Evolutionary conservation across 2,329 filamentous ascomycete genomes (phyloP).

Genomic region (Sporothrix sp.): DNA sequence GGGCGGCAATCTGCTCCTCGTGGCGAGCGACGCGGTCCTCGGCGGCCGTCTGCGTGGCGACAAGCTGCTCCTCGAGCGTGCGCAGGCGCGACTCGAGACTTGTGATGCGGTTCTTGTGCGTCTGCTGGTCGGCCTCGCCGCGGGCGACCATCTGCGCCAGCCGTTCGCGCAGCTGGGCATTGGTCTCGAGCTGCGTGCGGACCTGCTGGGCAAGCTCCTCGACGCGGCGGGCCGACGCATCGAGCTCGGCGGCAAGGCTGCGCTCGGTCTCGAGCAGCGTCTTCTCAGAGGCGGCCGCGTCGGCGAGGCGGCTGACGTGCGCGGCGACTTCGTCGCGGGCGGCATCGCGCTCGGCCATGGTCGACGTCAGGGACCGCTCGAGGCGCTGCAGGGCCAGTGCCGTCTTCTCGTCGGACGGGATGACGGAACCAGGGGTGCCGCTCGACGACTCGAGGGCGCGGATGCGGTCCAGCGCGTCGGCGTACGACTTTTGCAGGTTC

Average conservation of each 20-base stretch:
- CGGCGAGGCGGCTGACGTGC: conserved; percentile 52
- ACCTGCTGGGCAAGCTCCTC: conserved; percentile 74
- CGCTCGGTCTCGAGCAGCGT: conserved; percentile 49
- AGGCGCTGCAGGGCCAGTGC: conserved; percentile 53
- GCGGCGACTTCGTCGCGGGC: conserved; percentile 54
- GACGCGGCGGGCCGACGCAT: conserved; percentile 59
- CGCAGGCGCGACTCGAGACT: conserved; percentile 73
- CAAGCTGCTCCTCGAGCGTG: conserved; percentile 71
- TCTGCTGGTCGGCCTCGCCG: conserved; percentile 73
- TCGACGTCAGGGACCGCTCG: conserved; percentile 57
- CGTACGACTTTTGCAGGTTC: conserved; percentile 64
- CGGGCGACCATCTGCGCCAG: conserved; percentile 71
- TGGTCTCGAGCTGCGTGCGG: conserved; percentile 67
- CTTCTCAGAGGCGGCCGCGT: conserved; percentile 47
- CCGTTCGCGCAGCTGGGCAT: conserved; percentile 63
- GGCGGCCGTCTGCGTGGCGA: conserved; percentile 72
- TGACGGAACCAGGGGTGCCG: conserved; percentile 17
- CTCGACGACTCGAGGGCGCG: conserved; percentile 49
- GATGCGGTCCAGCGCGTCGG: conserved; percentile 55
- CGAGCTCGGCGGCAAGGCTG: conserved; percentile 58
- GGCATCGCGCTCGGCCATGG: conserved; percentile 63
- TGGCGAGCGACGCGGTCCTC: conserved; percentile 76
- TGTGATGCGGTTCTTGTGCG: conserved; percentile 73
- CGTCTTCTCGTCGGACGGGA: conserved; percentile 46
- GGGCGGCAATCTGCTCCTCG: conserved; percentile 69